A percentile compares a stretch with the other conserved stretches of the same genome.
Conservation (phyloP, 148 eudicot species). For the Vaccinium darrowii region DNA sequence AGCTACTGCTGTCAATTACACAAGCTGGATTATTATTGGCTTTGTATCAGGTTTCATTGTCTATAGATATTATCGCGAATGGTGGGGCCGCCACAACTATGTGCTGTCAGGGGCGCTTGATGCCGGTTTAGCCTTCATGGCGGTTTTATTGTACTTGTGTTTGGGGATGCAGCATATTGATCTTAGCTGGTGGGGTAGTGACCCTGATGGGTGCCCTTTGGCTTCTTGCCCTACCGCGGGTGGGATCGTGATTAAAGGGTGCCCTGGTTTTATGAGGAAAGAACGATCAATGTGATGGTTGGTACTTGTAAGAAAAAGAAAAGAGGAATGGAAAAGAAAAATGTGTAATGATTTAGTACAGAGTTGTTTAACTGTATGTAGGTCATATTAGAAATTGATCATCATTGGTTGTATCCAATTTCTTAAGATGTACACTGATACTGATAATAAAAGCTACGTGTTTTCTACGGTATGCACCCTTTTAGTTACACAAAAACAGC, state of each 20-base stretch:
- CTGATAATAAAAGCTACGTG: too few relatives aligned
- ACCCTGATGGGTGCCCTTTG: conserved; percentile 64
- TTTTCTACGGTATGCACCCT: too few relatives aligned
- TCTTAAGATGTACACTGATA: background rate
- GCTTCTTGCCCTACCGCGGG: conserved; percentile 78
- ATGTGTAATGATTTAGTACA: background rate
- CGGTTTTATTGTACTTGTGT: conserved; percentile 58
- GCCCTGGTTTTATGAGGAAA: conserved; percentile 36
- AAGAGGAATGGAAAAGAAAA: background rate
- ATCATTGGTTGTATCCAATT: background rate
- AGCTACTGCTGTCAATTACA: conserved; percentile 77
- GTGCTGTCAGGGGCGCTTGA: conserved; percentile 81
- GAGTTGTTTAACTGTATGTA: background rate
- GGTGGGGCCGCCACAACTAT: conserved; percentile 85
- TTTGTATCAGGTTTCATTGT: conserved; percentile 69
- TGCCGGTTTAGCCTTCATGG: conserved; percentile 93
- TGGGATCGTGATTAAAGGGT: conserved; percentile 63
- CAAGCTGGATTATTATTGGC: conserved; percentile 70
- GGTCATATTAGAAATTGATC: background rate
- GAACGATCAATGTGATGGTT: background rate
- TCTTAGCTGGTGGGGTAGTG: conserved; percentile 78
- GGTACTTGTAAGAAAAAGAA: background rate
- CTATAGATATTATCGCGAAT: conserved; percentile 51
- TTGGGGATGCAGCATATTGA: conserved; percentile 49
- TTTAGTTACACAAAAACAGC: too few relatives aligned